Base-by-base conservation (phyloP, 257 asterid species). In the Lithospermum erythrorhizon region DNA sequence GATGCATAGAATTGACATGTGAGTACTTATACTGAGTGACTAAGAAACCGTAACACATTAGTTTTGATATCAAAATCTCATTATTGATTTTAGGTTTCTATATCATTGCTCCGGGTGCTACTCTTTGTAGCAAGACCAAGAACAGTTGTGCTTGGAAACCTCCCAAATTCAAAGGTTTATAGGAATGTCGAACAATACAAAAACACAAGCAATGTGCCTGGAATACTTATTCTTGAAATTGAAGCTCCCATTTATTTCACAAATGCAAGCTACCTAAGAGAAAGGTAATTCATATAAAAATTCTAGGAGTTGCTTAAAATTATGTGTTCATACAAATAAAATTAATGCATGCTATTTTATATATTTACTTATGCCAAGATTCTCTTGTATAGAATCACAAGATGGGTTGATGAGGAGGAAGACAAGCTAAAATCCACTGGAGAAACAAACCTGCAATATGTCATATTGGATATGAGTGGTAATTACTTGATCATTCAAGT, bases 341-440 rank as follows among this genome's bases (percentile, higher is more conserved):
- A 1, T 2, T 6, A 37, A 37, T 37, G 48, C 14, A 37, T 30
- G 48, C 16, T 37, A 10, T 9, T 37, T 37, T 37, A 15, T 11
- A 13, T 2, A 41, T 41, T 41, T 41, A 11, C 13, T 11, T 41
- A 41, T 2, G 1, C 17, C 16, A 13, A 13, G 18, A 11, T 41
- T 41, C 13, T 11, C 4, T 3, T 13, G 14, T 41, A n/a, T 72
- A 91, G 98, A 70, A 80, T 93, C 49, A 55, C 83, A 15, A 84
- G 98, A 68, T 93, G 98, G 97, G 74, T 93, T 7, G 89, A 89
- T 16, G 96, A 93, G 0, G 98, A 93, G 76, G 95, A 93, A 69
- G 96, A 89, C 22, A 78, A 74, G 55, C 49, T 89, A 57, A 86
- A 81, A 64, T 65, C 81, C 6, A 59, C 70, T 0, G 91, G 85